Evolutionary conservation across 179 eudicot species (phyloP), one percentile per base, ranked within the genome.

Genomic region (Drosera spatulata): DNA sequence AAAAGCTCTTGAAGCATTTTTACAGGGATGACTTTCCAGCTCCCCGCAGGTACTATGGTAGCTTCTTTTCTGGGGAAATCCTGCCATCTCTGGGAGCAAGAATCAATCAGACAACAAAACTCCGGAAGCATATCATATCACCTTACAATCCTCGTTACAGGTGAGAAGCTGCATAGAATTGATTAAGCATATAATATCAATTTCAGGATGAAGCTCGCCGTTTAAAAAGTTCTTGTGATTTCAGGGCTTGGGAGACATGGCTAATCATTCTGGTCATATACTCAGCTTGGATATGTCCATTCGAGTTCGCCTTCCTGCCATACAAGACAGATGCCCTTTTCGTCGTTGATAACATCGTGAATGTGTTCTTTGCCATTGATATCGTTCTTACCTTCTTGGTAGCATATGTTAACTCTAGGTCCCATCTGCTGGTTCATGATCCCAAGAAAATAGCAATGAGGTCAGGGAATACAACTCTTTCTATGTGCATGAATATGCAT

Each of bases 261-360:
- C 74, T 93, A 33, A 71, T 93, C 7, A 50, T 93, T 37, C 68
- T 93, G 42, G 99, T 93, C 14, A 65, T 93, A n/a, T 93, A 89
- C 77, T 81, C 91, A 0, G 97, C 99, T 47, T 89, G 97, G 99
- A 70, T 86, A 37, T 82, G 82, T 47, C 95, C 97, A 0, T 93
- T 93, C 51, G 86, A 89, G 70, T 84, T 93, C 66, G 99, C 90
- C 13, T 93, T 93, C 61, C 71, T 86, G 15, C 10, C 71, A 5
- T 74, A 77, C 65, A 73, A 79, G 69, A 74, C 72, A 55, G 79
- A 85, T 40, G 76, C 80, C 2, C 67, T 81, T 60, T 84, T 75
- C 71, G 52, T 82, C 12, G 11, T 80, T 6, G 93, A 93, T 73
- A 79, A 84, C 75, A 69, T 84, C 64, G 84, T 89, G 77, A 83